Percentiles rank a stretch among this genome's conserved stretches.
These are phyloP conservation scores for Parasarocladium wereldwijsianum DNA, from an alignment of 2,329 filamentous ascomycete genomes.

Conservation along the genomic window DNA sequence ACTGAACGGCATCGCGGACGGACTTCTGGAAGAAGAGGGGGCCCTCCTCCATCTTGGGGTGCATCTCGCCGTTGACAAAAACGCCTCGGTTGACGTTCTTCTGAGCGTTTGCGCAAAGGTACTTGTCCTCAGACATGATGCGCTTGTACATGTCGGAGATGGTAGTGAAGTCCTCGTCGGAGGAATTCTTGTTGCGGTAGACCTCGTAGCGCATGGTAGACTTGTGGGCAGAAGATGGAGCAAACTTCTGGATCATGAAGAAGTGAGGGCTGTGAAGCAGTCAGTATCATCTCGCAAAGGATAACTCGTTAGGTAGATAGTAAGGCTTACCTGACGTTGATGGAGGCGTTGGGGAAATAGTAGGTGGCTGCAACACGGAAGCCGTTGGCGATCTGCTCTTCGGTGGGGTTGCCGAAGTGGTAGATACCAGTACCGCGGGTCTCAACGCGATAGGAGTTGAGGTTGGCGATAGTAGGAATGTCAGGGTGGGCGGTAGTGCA, in stretches of 20 bases:
- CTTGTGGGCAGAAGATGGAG: slow-evolving; percentile 2
- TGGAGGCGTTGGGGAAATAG: slow-evolving; percentile 34
- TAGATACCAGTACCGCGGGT: slow-evolving; percentile 32
- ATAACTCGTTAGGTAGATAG: not conserved
- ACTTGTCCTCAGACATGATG: slow-evolving; percentile 35
- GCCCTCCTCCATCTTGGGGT: slow-evolving; percentile 36
- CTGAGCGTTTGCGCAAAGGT: slow-evolving; percentile 31
- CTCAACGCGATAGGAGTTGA: slow-evolving; percentile 38
- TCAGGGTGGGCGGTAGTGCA: slow-evolving; percentile 44
- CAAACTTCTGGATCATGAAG: slow-evolving; percentile 6
- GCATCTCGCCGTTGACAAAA: slow-evolving; percentile 35
- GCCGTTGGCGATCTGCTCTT: slow-evolving; percentile 31
- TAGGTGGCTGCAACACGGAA: slow-evolving; percentile 30
- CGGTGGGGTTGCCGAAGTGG: slow-evolving; percentile 30
- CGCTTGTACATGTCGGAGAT: slow-evolving; percentile 35
- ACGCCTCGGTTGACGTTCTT: slow-evolving; percentile 34
- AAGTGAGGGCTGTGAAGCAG: slow-evolving; percentile 4
- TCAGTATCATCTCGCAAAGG: not conserved
- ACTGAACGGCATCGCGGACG: slow-evolving; percentile 12
- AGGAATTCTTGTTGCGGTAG: slow-evolving; percentile 30
- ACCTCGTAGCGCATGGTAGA: slow-evolving; percentile 19
- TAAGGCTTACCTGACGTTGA: slow-evolving; percentile 4
- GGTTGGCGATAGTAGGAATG: slow-evolving; percentile 39
- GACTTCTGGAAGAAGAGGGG: slow-evolving; percentile 27
- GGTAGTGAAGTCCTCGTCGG: slow-evolving; percentile 28